A percentile compares a stretch with the other conserved stretches of the same genome.
phyloP scores from a whole-genome alignment of 2,329 filamentous ascomycete species.

The Trichophaea hybrida region DNA sequence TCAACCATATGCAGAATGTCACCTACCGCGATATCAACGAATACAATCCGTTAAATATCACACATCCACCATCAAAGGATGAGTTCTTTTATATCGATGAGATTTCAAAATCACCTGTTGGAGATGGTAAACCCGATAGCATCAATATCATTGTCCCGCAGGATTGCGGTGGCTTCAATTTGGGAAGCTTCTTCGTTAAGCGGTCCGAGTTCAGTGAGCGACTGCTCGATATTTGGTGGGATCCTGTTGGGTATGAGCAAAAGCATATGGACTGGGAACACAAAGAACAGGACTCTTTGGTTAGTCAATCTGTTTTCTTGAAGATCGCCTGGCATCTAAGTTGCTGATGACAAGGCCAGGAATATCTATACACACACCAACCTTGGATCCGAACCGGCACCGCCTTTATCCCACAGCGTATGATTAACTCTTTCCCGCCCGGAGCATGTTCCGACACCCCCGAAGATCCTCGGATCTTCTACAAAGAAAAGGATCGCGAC shows the following conservation, averaged over 20 bases:
- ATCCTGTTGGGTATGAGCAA: slow-evolving; percentile 92
- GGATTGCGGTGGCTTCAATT: slow-evolving; percentile 90
- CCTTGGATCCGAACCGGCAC: slow-evolving; percentile 84
- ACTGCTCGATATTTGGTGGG: slow-evolving; percentile 94
- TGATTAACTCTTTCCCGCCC: slow-evolving; percentile 84
- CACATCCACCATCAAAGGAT: slow-evolving; percentile 45
- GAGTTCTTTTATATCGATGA: slow-evolving; percentile 57
- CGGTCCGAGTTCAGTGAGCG: slow-evolving; percentile 81
- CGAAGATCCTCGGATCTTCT: slow-evolving; percentile 67
- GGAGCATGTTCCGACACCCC: slow-evolving; percentile 73
- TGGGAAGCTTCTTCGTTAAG: slow-evolving; percentile 85
- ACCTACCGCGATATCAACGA: slow-evolving; percentile 92
- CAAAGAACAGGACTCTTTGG: slow-evolving; percentile 87
- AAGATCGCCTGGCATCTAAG: neutral
- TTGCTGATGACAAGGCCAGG: slow-evolving; percentile 30
- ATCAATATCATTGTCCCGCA: slow-evolving; percentile 82
- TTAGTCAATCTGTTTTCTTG: slow-evolving; percentile 5
- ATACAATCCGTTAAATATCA: slow-evolving; percentile 89
- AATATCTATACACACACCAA: slow-evolving; percentile 80
- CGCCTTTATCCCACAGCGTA: slow-evolving; percentile 78
- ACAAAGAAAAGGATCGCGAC: slow-evolving; percentile 69
- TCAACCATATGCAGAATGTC: slow-evolving; percentile 58
- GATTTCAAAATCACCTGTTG: slow-evolving; percentile 53
- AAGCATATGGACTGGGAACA: slow-evolving; percentile 99
- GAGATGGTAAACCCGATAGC: slow-evolving; percentile 62